phyloP scores from a whole-genome alignment of 441 rosid genomes.

The Erodium texanum region DNA sequence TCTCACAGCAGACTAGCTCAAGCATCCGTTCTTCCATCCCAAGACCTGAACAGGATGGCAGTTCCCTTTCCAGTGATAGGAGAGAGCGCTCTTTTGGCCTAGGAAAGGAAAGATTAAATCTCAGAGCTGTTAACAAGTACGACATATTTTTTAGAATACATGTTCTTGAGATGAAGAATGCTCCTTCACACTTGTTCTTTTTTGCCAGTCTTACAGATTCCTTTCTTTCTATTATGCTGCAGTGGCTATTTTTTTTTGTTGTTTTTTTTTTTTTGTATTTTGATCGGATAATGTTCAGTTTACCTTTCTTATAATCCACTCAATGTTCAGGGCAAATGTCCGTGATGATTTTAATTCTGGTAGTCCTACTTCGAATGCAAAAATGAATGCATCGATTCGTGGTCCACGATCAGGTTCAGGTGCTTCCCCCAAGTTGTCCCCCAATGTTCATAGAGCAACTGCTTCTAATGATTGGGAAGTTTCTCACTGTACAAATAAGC shows the following conservation, averaged over 20 bases:
- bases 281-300: constrained; percentile 11
- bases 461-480: constrained; percentile 82
- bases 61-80: constrained; percentile 56
- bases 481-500: constrained; percentile 70
- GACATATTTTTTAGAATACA: constrained; percentile 20
- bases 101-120: constrained; percentile 74
- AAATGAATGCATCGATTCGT: constrained; percentile 57
- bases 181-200: constrained; percentile 6
- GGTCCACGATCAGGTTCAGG: constrained; percentile 81
- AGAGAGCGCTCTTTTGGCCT: constrained; percentile 64
- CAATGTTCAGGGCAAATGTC: constrained; percentile 50
- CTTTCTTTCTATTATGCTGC: background rate
- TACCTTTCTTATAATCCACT: constrained; percentile 14
- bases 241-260: background rate
- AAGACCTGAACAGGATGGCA: constrained; percentile 54
- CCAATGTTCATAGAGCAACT: constrained; percentile 53
- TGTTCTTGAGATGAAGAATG: background rate
- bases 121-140: constrained; percentile 76
- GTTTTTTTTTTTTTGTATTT: constrained; percentile 6
- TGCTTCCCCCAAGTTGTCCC: constrained; percentile 59
- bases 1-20: constrained; percentile 53
- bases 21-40: constrained; percentile 52
- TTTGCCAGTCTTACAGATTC: background rate
- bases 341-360: constrained; percentile 76
- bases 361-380: constrained; percentile 71